Evolutionary conservation across 2,329 filamentous ascomycete genomes (phyloP).

Genomic region (Talaromyces sp.): DNA sequence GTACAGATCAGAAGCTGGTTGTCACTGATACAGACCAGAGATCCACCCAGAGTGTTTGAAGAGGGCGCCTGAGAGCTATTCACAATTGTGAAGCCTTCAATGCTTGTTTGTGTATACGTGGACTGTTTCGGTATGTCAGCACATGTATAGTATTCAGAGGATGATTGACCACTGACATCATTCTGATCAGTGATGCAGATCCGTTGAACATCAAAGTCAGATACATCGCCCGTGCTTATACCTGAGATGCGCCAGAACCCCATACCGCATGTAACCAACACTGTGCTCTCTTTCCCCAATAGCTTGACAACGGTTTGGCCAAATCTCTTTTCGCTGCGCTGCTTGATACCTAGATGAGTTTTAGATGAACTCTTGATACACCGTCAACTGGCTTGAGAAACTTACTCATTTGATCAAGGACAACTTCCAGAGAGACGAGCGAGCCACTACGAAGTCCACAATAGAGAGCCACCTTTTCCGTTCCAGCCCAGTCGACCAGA

Average conservation of each 20-base stretch:
- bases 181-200: slow-evolving; percentile 44
- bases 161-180: slow-evolving; percentile 30
- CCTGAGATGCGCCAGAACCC: slow-evolving; percentile 39
- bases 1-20: slow-evolving; percentile 48
- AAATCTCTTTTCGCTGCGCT: slow-evolving; percentile 28
- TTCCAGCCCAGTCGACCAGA: slow-evolving; percentile 23
- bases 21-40: slow-evolving; percentile 48
- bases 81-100: slow-evolving; percentile 37
- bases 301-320: slow-evolving; percentile 39
- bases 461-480: slow-evolving; percentile 29
- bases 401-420: slow-evolving; percentile 21
- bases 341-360: slow-evolving; percentile 30
- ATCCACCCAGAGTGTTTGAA: slow-evolving; percentile 34
- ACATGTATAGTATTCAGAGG: background rate
- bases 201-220: slow-evolving; percentile 31
- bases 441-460: slow-evolving; percentile 47
- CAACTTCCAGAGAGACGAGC: slow-evolving; percentile 37
- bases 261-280: slow-evolving; percentile 36
- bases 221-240: slow-evolving; percentile 23
- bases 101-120: slow-evolving; percentile 34
- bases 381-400: background rate
- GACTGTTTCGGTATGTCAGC: slow-evolving; percentile 29
- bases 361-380: slow-evolving; percentile 20
- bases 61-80: slow-evolving; percentile 24
- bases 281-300: slow-evolving; percentile 26